phyloP scores from a whole-genome alignment of 768 basidiomycete genomes.

The Boletus sensibilis region DNA sequence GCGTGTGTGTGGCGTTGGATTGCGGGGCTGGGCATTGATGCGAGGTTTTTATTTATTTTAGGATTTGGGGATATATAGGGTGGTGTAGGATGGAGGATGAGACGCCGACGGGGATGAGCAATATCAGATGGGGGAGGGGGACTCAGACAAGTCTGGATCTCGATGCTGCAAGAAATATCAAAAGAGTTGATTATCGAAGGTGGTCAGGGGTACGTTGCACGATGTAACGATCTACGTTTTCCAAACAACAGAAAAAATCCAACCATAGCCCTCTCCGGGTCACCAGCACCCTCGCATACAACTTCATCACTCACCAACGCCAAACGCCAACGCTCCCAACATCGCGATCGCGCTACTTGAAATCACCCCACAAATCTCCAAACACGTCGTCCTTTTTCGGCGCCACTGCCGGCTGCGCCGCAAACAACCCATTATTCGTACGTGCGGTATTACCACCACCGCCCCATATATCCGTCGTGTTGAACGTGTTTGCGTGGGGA shows the following conservation, averaged over 20 bases:
- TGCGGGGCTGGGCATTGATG: neutral
- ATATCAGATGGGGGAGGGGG: no score
- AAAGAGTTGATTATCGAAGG: neutral
- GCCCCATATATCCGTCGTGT: slow-evolving; percentile 63
- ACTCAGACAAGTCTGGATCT: neutral
- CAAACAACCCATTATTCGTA: slow-evolving; percentile 38
- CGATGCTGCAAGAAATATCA: neutral
- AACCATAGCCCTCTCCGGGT: neutral
- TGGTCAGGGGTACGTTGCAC: neutral
- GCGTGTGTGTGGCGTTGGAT: neutral
- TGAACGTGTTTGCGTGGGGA: slow-evolving; percentile 5
- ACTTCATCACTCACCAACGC: no score
- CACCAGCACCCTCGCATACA: neutral
- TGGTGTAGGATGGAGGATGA: neutral
- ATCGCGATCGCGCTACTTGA: slow-evolving; percentile 47
- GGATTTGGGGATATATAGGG: neutral
- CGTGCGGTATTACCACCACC: slow-evolving; percentile 35
- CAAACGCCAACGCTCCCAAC: neutral
- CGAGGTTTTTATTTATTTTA: neutral
- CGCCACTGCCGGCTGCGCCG: no score
- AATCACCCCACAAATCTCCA: slow-evolving; percentile 81
- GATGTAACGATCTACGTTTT: neutral
- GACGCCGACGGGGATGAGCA: neutral
- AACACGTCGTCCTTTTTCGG: slow-evolving; percentile 76
- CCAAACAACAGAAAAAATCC: neutral